Percentiles rank a stretch among this genome's conserved stretches.
These are phyloP conservation scores for Pichia paraexigua DNA, from an alignment of 805 yeast species.

Conservation along the genomic window DNA sequence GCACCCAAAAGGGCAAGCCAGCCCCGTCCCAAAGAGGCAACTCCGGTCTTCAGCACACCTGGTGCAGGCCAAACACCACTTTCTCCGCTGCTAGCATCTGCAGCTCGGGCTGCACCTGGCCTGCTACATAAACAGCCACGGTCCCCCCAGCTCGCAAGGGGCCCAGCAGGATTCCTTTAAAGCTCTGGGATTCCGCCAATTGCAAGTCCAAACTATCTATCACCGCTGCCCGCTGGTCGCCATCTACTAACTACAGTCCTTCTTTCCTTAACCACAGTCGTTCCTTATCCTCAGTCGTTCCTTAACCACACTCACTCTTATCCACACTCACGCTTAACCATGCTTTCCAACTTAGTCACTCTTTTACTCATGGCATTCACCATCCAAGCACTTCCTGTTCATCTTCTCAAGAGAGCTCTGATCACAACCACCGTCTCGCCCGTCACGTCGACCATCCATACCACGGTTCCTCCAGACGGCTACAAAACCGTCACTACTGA, in stretches of 20 bases:
- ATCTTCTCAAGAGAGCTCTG: constrained; percentile 1
- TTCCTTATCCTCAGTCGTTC: background rate
- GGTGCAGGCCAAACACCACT: background rate
- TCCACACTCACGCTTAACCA: background rate
- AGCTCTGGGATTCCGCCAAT: too few relatives aligned
- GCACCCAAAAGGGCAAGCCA: too few relatives aligned
- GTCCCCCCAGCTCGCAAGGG: too few relatives aligned
- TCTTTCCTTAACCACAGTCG: background rate
- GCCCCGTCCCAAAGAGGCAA: background rate
- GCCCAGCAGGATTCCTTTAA: too few relatives aligned
- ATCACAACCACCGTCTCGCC: constrained; percentile 14
- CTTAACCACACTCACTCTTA: background rate
- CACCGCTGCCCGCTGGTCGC: too few relatives aligned
- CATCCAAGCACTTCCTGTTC: background rate
- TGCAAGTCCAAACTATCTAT: too few relatives aligned
- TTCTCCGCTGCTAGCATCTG: background rate
- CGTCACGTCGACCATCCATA: background rate
- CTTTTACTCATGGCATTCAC: background rate
- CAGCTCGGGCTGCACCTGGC: too few relatives aligned
- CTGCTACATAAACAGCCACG: background rate
- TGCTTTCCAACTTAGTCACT: background rate
- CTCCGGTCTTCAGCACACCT: background rate
- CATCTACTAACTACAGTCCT: background rate
- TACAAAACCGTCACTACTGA: constrained; percentile 16
- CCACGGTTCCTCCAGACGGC: constrained; percentile 13